These are phyloP conservation scores for Butyriboletus loyo DNA, from an alignment of 768 basidiomycete species.

Conservation along the genomic window DNA sequence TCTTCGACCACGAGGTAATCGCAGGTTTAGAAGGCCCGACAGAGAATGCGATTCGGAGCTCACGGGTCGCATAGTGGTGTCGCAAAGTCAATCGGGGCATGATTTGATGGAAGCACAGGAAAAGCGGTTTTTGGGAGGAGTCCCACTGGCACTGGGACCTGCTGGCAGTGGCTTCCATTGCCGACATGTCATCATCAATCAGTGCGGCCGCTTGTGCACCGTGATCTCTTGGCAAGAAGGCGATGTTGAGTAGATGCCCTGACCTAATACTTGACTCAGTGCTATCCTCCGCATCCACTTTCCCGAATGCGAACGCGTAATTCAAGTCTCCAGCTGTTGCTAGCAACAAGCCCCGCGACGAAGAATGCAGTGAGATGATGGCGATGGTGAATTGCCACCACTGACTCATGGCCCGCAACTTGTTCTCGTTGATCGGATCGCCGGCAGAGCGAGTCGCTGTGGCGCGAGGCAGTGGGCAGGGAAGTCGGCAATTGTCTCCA, in stretches of 20 bases:
- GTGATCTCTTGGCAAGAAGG: constrained; percentile 3
- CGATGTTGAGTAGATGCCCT: neutral
- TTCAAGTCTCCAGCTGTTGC: neutral
- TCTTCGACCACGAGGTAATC: neutral
- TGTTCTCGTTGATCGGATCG: too few relatives aligned
- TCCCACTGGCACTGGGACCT: neutral
- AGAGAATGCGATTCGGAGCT: neutral
- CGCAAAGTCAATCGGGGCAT: neutral
- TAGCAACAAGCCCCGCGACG: neutral
- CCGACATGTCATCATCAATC: neutral
- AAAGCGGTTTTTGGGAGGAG: constrained; percentile 4
- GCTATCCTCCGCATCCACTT: too few relatives aligned
- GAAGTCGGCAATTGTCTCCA: too few relatives aligned
- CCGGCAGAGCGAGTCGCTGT: neutral
- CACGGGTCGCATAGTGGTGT: neutral
- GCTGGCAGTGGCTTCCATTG: neutral
- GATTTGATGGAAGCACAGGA: constrained; percentile 2
- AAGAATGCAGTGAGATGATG: neutral
- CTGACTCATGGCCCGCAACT: neutral
- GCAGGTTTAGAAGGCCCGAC: neutral
- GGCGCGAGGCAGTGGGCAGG: neutral
- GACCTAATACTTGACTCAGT: neutral
- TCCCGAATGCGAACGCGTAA: neutral
- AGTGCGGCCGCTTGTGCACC: neutral
- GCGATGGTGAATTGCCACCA: neutral